phyloP scores from a whole-genome alignment of 1,284 basidiomycete species.

The Vanrija sp. region DNA sequence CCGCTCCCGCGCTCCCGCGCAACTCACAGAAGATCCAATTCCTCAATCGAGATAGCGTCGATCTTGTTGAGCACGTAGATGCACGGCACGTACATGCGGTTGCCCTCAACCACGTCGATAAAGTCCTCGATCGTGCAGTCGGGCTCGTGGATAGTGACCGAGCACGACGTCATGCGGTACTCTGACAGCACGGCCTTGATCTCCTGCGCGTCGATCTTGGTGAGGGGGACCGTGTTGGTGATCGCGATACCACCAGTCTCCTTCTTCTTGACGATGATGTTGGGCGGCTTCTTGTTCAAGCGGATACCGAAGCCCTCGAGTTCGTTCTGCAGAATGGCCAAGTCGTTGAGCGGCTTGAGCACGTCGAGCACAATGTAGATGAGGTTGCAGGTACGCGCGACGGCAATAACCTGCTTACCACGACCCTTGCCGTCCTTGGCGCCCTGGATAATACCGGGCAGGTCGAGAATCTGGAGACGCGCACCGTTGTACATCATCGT shows the following conservation, averaged over 20 bases:
- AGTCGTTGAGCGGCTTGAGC: slow-evolving; percentile 92
- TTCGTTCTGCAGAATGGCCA: slow-evolving; percentile 84
- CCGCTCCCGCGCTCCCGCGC: too few species aligned
- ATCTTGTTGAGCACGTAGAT: slow-evolving; percentile 82
- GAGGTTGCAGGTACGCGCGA: slow-evolving; percentile 94
- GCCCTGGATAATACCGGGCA: slow-evolving; percentile 84
- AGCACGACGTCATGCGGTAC: slow-evolving; percentile 83
- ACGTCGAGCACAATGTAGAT: slow-evolving; percentile 99
- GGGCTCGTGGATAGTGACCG: slow-evolving; percentile 88
- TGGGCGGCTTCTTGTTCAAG: slow-evolving; percentile 91
- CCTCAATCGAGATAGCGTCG: slow-evolving; percentile 97
- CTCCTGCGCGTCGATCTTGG: slow-evolving; percentile 90
- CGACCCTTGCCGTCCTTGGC: slow-evolving; percentile 97
- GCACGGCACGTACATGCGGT: slow-evolving; percentile 89
- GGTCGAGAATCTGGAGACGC: slow-evolving; percentile 59
- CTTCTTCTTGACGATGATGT: slow-evolving; percentile 83
- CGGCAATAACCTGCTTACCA: slow-evolving; percentile 91
- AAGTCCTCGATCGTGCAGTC: slow-evolving; percentile 94
- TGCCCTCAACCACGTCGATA: slow-evolving; percentile 94
- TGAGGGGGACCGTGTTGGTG: slow-evolving; percentile 94
- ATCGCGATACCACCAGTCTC: slow-evolving; percentile 83
- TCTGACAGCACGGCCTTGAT: slow-evolving; percentile 95
- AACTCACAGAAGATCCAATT: slow-evolving; percentile 75
- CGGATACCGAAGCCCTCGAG: slow-evolving; percentile 96
- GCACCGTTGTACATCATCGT: slow-evolving; percentile 66